phyloP scores from a whole-genome alignment of 176 grass and related monocot genomes.

The Eleusine coracana region DNA sequence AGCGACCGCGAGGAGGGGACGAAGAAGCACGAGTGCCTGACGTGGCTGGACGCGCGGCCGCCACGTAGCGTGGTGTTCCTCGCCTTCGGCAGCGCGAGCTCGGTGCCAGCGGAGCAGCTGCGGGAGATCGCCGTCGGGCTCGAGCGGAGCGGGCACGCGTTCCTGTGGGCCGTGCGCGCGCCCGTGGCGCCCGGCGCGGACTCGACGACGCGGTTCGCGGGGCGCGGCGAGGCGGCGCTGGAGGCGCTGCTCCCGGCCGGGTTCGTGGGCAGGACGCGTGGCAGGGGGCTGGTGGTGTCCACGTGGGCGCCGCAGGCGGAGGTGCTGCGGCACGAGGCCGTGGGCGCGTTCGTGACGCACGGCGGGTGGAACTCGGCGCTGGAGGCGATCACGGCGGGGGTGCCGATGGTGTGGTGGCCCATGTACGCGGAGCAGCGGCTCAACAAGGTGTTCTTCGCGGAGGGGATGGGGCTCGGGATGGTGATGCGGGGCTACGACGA shows the following conservation, averaged over 20 bases:
- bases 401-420: slow-evolving; percentile 76
- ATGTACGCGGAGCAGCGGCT: slow-evolving; percentile 81
- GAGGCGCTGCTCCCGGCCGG: slow-evolving; percentile 51
- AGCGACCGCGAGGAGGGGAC: neutral
- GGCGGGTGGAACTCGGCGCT: slow-evolving; percentile 81
- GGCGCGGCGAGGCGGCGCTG: slow-evolving; percentile 24
- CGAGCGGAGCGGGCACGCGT: slow-evolving; percentile 57
- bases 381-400: slow-evolving; percentile 61
- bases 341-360: slow-evolving; percentile 72
- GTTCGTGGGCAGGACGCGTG: slow-evolving; percentile 64
- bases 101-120: slow-evolving; percentile 59
- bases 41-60: slow-evolving; percentile 65
- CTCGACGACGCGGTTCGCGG: slow-evolving; percentile 51
- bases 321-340: slow-evolving; percentile 58
- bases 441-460: slow-evolving; percentile 71
- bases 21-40: slow-evolving; percentile 54
- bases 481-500: slow-evolving; percentile 62
- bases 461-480: slow-evolving; percentile 59
- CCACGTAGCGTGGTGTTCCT: slow-evolving; percentile 75
- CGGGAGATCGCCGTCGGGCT: slow-evolving; percentile 61
- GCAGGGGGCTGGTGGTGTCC: slow-evolving; percentile 52
- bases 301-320: slow-evolving; percentile 75
- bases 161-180: slow-evolving; percentile 59
- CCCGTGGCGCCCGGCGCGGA: slow-evolving; percentile 33
- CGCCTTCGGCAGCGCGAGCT: slow-evolving; percentile 69